These are phyloP conservation scores for Abrus pulchellus DNA, from an alignment of 306 rosid genomes.

Conservation along the genomic window DNA sequence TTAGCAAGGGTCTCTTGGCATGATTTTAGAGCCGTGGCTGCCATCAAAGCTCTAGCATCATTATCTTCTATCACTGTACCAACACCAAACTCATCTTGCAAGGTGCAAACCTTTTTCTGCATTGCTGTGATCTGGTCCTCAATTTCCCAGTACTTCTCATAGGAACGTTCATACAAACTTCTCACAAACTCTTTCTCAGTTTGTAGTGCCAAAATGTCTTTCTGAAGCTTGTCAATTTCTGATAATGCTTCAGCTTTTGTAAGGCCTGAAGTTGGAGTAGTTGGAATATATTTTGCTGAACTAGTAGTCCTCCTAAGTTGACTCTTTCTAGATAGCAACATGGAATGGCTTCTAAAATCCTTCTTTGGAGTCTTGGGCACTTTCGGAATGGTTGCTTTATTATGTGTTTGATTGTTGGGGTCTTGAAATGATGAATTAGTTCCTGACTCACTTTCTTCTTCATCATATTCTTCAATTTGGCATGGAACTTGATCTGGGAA, in stretches of 20 bases:
- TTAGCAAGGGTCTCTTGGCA: conserved; percentile 71
- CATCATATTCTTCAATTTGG: conserved; percentile 63
- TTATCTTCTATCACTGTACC: conserved; percentile 71
- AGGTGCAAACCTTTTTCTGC: conserved; percentile 68
- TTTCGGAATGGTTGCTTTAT: conserved; percentile 55
- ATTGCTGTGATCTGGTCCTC: conserved; percentile 66
- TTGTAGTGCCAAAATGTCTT: conserved; percentile 76
- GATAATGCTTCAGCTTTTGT: conserved; percentile 63
- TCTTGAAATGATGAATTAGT: conserved; percentile 45
- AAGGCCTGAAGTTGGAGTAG: conserved; percentile 59
- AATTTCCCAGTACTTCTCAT: conserved; percentile 79
- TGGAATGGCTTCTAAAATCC: conserved; percentile 66
- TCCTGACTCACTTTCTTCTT: conserved; percentile 55
- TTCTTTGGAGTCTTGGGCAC: conserved; percentile 69
- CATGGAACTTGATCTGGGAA: conserved; percentile 85
- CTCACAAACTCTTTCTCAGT: conserved; percentile 99
- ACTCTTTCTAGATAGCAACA: conserved; percentile 62
- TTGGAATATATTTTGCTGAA: conserved; percentile 41
- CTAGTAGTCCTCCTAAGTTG: conserved; percentile 46
- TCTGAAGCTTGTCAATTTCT: conserved; percentile 80
- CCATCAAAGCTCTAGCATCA: conserved; percentile 87
- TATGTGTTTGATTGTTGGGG: conserved; percentile 29
- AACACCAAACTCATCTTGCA: conserved; percentile 90
- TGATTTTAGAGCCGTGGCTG: conserved; percentile 80
- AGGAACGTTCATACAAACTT: conserved; percentile 74